Evolutionary conservation across 2,329 filamentous ascomycete genomes (phyloP).

Genomic region (Venturia asperata): DNA sequence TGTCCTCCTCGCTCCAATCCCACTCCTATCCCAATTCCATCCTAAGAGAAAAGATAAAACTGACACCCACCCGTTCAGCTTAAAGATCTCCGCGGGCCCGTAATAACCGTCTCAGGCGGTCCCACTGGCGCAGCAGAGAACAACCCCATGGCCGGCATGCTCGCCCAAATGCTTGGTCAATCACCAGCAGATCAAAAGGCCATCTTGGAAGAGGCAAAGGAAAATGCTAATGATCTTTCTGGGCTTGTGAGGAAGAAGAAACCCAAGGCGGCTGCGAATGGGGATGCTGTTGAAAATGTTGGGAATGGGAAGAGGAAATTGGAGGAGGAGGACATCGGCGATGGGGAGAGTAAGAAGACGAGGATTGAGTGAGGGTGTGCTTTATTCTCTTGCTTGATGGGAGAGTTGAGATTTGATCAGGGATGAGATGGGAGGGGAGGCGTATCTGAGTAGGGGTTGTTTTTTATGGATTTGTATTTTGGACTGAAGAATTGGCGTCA

Average conservation of each 20-base stretch:
- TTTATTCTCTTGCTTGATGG: too few species aligned
- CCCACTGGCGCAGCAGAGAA: conserved; percentile 5
- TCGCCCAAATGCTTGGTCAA: conserved; percentile 58
- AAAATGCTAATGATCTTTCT: conserved; percentile 64
- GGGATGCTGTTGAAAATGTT: background rate
- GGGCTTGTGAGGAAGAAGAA: conserved; percentile 66
- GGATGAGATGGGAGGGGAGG: background rate
- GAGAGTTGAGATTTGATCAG: too few species aligned
- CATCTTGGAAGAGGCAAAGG: conserved; percentile 64
- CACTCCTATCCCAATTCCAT: conserved; percentile 8
- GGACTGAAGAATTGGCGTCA: background rate
- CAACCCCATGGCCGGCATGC: conserved; percentile 43
- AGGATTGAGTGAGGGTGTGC: conserved; percentile 11
- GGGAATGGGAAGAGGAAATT: conserved; percentile 21
- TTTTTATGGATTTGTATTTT: background rate
- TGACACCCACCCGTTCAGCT: conserved; percentile 41
- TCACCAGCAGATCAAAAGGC: conserved; percentile 54
- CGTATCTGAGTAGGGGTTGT: background rate
- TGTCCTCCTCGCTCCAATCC: conserved; percentile 22
- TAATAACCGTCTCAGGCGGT: conserved; percentile 42
- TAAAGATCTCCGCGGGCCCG: conserved; percentile 59
- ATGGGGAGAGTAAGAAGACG: conserved; percentile 21
- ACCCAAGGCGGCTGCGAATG: conserved; percentile 21
- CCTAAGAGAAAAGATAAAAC: conserved; percentile 15
- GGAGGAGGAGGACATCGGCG: conserved; percentile 19